Evolutionary conservation across 1,139 yeast species (phyloP), one percentile per base, ranked within the genome.

Genomic region (Blastobotrys illinoisensis): DNA sequence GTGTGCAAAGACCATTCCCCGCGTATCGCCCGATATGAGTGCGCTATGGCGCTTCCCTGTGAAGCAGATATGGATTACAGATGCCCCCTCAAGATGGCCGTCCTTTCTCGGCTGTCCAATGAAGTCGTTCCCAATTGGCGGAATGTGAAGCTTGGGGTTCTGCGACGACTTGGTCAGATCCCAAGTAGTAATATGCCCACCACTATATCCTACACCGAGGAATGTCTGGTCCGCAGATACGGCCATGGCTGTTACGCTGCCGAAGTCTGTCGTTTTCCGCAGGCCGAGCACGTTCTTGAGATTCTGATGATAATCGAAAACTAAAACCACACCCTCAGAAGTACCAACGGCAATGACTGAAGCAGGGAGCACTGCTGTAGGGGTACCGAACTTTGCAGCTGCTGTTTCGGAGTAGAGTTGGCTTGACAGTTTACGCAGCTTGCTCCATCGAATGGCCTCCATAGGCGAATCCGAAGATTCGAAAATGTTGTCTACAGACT

Each of bases 251-350:
- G 82, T 72, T 1, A 83, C 79, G 1, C 74, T 60, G 0, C 82
- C 83, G 52, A 68, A 62, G 54, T 66, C 67, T 14, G 66, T 65
- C 26, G 62, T 56, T 36, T 61, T 58, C 9, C 63, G 56, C 36
- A 64, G 60, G 44, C 74, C 76, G 48, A 83, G 64, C 0, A 75
- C 71, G 54, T 69, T 71, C 28, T 74, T 71, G 13, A 82, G 67
- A 44, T 68, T 71, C 67, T 88, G 95, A 50, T 77, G 78, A 61
- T 83, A 86, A 63, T 82, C 85, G 67, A 85, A 88, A 1, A 84
- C 73, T 16, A 86, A 67, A 0, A 86, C 74, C 48, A 67, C 71
- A 1, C 91, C 91, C 50, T 75, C 75, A 1, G 76, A 64, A 0
- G 95, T 87, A 1, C 89, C 95, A 11, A 88, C 64, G 0, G 80